Percentiles rank a stretch among this genome's conserved stretches.
Conservation (phyloP, 371 early-diverging fungal genomes). For the Blakeslea trispora region DNA sequence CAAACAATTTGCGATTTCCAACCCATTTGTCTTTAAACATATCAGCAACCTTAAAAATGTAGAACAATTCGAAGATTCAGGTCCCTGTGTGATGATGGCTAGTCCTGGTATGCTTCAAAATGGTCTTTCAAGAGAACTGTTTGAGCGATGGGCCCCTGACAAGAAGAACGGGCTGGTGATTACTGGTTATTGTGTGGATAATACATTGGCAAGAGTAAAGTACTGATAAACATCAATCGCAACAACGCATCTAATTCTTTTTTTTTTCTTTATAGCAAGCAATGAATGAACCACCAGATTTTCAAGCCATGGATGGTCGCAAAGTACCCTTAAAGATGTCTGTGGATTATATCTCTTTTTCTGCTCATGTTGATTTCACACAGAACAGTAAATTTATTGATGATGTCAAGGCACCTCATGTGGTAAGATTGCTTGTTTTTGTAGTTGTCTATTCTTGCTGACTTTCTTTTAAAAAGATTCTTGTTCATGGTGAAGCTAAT, state of each 20-base stretch:
- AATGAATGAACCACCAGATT: slow-evolving; percentile 94
- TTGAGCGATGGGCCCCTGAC: slow-evolving; percentile 98
- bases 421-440: slow-evolving; percentile 74
- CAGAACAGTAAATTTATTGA: slow-evolving; percentile 99
- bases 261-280: slow-evolving; percentile 57
- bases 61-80: slow-evolving; percentile 95
- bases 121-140: slow-evolving; percentile 96
- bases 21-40: slow-evolving; percentile 99
- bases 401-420: slow-evolving; percentile 92
- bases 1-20: slow-evolving; percentile 87
- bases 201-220: slow-evolving; percentile 95
- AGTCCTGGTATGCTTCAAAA: slow-evolving; percentile 99
- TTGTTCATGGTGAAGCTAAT: slow-evolving; percentile 99
- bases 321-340: slow-evolving; percentile 89
- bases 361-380: slow-evolving; percentile 99
- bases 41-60: slow-evolving; percentile 94
- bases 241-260: background rate
- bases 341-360: slow-evolving; percentile 98
- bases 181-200: slow-evolving; percentile 99
- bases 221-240: too few relatives aligned
- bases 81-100: slow-evolving; percentile 99
- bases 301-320: slow-evolving; percentile 86
- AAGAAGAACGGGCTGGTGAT: slow-evolving; percentile 96
- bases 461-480: slow-evolving; percentile 52
- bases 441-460: too few relatives aligned